A percentile compares a stretch with the other conserved stretches of the same genome.
Evolutionary conservation across 106 monocot genomes (phyloP).

Genomic region (Dendrobium catenatum): DNA sequence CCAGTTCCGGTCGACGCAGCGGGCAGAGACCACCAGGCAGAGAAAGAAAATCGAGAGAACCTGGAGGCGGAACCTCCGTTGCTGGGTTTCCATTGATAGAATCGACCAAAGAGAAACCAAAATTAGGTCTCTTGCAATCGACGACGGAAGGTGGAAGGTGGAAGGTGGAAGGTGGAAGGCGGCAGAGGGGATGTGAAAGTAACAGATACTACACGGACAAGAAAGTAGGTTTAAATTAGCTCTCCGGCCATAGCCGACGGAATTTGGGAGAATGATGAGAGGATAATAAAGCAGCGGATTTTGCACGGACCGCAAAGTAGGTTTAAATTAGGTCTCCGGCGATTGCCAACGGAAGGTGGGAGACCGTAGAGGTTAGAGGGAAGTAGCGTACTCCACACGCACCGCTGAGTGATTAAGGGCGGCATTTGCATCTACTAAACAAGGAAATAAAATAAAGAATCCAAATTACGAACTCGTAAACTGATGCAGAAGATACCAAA

Average conservation of each 20-base stretch:
- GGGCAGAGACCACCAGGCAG: slow-evolving; percentile 27
- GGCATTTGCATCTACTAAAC: no score
- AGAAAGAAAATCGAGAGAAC: slow-evolving; percentile 16
- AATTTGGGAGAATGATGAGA: not conserved
- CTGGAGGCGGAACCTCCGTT: slow-evolving; percentile 8
- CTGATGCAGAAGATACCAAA: no score
- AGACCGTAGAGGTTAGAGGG: no score
- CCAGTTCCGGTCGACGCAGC: slow-evolving; percentile 21
- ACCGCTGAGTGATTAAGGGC: no score
- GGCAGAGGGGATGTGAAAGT: not conserved
- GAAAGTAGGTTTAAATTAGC: not conserved
- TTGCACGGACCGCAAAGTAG: not conserved
- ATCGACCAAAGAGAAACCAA: not conserved
- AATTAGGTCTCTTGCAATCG: not conserved
- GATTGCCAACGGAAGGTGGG: no score
- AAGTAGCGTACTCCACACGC: no score
- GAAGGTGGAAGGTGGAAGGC: not conserved
- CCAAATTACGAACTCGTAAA: no score
- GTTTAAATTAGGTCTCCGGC: not conserved
- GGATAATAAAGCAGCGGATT: not conserved
- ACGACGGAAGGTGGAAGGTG: not conserved
- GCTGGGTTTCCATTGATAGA: not conserved
- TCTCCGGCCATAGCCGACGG: not conserved
- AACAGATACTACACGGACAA: not conserved
- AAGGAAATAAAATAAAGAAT: no score